These are phyloP conservation scores for Thalia dealbata DNA, from an alignment of 176 grass and related monocot genomes.

Conservation along the genomic window DNA sequence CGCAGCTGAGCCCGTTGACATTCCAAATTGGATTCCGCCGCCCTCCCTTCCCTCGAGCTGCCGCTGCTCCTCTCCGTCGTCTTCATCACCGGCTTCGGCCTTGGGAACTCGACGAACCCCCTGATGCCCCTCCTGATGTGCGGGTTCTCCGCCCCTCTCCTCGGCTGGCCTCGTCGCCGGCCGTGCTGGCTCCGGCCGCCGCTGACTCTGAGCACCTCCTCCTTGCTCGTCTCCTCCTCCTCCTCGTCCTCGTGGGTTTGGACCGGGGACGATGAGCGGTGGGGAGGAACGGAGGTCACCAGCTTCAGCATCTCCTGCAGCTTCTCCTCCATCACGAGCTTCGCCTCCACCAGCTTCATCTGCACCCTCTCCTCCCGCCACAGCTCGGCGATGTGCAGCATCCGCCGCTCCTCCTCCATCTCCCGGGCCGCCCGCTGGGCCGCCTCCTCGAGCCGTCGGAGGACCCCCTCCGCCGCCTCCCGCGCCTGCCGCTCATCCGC, in stretches of 20 bases:
- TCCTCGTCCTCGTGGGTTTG: too few relatives aligned
- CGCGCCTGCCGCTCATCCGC: slow-evolving; percentile 42
- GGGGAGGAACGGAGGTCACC: not conserved
- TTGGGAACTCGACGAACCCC: slow-evolving; percentile 86
- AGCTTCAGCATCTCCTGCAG: slow-evolving; percentile 29
- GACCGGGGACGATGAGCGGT: too few relatives aligned
- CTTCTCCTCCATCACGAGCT: slow-evolving; percentile 43
- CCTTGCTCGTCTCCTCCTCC: too few relatives aligned
- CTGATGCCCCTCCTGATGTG: slow-evolving; percentile 83
- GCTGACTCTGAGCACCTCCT: too few relatives aligned
- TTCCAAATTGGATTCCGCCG: slow-evolving; percentile 45
- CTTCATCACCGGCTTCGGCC: not conserved
- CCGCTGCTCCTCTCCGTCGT: not conserved
- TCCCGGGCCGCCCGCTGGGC: slow-evolving; percentile 11
- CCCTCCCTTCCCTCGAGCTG: slow-evolving; percentile 32
- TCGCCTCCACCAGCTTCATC: slow-evolving; percentile 70
- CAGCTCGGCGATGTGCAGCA: slow-evolving; percentile 56
- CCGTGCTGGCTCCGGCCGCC: not conserved
- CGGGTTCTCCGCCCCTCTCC: slow-evolving; percentile 58
- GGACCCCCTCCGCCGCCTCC: slow-evolving; percentile 32
- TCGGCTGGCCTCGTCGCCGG: slow-evolving; percentile 5
- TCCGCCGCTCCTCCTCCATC: slow-evolving; percentile 64
- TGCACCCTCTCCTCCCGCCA: slow-evolving; percentile 84
- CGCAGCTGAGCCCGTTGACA: slow-evolving; percentile 78
- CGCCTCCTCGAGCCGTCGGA: slow-evolving; percentile 39